Evolutionary conservation across 2,329 filamentous ascomycete genomes (phyloP).

Genomic region (Ciborinia camelliae): DNA sequence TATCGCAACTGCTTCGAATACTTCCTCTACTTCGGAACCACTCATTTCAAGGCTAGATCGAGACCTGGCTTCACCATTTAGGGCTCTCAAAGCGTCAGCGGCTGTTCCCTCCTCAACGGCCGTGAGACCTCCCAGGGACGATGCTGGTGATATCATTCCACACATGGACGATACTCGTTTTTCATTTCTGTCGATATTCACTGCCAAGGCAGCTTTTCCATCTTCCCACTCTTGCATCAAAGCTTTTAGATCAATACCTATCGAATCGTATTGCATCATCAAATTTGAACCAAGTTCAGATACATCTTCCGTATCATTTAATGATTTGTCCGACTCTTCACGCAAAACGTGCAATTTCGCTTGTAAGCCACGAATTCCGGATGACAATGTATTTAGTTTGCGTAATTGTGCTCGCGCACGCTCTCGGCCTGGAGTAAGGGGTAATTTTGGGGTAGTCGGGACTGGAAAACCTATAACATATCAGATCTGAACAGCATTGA

Average conservation of each 20-base stretch:
- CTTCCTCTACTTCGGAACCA: constrained; percentile 64
- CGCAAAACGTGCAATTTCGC: constrained; percentile 90
- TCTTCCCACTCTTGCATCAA: constrained; percentile 83
- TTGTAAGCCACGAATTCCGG: constrained; percentile 85
- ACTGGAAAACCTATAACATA: constrained; percentile 48
- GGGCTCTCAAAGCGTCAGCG: constrained; percentile 68
- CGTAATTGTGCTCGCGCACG: constrained; percentile 82
- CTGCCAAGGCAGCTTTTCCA: constrained; percentile 77
- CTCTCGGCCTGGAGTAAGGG: constrained; percentile 71
- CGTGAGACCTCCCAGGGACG: constrained; percentile 65
- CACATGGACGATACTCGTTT: constrained; percentile 64
- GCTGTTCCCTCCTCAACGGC: constrained; percentile 58
- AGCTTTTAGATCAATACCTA: constrained; percentile 79
- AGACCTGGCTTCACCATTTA: constrained; percentile 66
- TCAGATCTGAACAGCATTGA: constrained; percentile 29
- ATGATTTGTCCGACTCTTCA: constrained; percentile 78
- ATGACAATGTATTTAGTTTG: constrained; percentile 82
- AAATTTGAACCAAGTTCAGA: constrained; percentile 75
- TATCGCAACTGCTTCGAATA: constrained; percentile 87
- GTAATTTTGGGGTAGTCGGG: constrained; percentile 55
- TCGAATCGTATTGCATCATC: constrained; percentile 89
- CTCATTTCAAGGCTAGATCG: constrained; percentile 51
- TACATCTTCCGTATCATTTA: constrained; percentile 71
- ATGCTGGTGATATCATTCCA: constrained; percentile 52
- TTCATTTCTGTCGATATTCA: constrained; percentile 78